These are phyloP conservation scores for Rubia peregrina DNA, from an alignment of 305 asterid species.

Conservation along the genomic window DNA sequence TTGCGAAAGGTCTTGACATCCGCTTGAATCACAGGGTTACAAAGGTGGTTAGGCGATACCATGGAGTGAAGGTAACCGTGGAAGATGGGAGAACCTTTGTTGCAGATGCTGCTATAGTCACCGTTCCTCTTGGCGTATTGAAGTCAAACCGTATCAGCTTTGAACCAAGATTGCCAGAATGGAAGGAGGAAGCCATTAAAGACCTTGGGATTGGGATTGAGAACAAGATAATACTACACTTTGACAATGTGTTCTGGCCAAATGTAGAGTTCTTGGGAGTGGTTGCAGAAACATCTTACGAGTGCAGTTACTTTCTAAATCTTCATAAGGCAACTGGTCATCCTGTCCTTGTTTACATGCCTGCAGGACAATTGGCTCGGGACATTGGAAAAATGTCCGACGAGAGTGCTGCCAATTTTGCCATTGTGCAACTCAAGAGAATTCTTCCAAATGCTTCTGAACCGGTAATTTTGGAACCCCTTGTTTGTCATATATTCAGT, in stretches of 20 bases:
- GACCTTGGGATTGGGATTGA: constrained; percentile 94
- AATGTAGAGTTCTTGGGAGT: constrained; percentile 95
- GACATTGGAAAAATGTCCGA: constrained; percentile 84
- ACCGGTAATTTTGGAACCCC: constrained; percentile 48
- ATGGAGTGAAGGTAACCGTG: constrained; percentile 74
- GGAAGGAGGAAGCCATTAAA: constrained; percentile 88
- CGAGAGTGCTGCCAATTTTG: constrained; percentile 80
- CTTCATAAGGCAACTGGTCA: constrained; percentile 96
- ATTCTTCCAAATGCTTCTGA: constrained; percentile 77
- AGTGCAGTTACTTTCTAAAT: constrained; percentile 93
- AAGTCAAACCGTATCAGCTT: constrained; percentile 61
- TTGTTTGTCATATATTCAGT: background rate
- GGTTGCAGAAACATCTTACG: constrained; percentile 77
- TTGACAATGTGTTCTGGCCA: constrained; percentile 86
- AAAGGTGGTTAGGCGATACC: constrained; percentile 58
- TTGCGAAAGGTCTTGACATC: constrained; percentile 91
- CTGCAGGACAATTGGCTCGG: constrained; percentile 90
- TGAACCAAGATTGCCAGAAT: constrained; percentile 85
- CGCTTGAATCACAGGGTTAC: constrained; percentile 82
- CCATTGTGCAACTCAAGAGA: constrained; percentile 61
- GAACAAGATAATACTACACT: constrained; percentile 83
- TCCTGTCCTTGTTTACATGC: constrained; percentile 96
- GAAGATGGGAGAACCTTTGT: constrained; percentile 73
- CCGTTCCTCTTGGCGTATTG: constrained; percentile 90
- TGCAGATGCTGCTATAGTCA: constrained; percentile 94